Percentiles rank a stretch among this genome's conserved stretches.
phyloP scores from a whole-genome alignment of 768 basidiomycete species.

The Boletellus emodensis region DNA sequence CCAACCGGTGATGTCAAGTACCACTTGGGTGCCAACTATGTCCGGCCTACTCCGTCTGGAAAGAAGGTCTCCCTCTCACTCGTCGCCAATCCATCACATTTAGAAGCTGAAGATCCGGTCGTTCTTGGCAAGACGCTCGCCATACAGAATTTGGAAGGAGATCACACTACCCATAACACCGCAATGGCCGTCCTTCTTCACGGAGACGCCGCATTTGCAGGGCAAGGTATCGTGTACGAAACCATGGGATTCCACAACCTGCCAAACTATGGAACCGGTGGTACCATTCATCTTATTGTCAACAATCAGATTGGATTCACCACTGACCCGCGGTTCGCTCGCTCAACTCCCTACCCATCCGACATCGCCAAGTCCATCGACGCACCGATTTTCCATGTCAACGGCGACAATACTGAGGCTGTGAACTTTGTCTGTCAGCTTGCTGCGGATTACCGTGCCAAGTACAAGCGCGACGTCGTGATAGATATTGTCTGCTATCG shows the following conservation, averaged over 20 bases:
- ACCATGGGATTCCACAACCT: conserved; percentile 98
- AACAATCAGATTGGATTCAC: conserved; percentile 99
- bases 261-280: conserved; percentile 94
- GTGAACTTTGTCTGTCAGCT: conserved; percentile 98
- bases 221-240: conserved; percentile 98
- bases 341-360: conserved; percentile 96
- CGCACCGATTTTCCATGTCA: conserved; percentile 98
- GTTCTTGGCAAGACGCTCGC: conserved; percentile 99
- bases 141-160: conserved; percentile 91
- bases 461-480: conserved; percentile 98
- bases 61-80: conserved; percentile 97
- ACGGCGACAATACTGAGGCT: conserved; percentile 97
- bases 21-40: conserved; percentile 97
- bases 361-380: conserved; percentile 99
- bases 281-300: conserved; percentile 96
- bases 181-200: conserved; percentile 96
- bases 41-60: conserved; percentile 95
- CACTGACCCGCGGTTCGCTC: conserved; percentile 95
- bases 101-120: conserved; percentile 96
- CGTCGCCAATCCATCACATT: conserved; percentile 97
- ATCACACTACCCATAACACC: conserved; percentile 71
- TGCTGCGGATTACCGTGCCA: conserved; percentile 96
- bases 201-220: conserved; percentile 98
- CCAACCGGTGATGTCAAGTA: conserved; percentile 99
- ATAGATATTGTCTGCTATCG: conserved; percentile 99